Evolutionary conservation across 1,139 yeast species (phyloP).

Genomic region (Magnusiomyces suaveolens): DNA sequence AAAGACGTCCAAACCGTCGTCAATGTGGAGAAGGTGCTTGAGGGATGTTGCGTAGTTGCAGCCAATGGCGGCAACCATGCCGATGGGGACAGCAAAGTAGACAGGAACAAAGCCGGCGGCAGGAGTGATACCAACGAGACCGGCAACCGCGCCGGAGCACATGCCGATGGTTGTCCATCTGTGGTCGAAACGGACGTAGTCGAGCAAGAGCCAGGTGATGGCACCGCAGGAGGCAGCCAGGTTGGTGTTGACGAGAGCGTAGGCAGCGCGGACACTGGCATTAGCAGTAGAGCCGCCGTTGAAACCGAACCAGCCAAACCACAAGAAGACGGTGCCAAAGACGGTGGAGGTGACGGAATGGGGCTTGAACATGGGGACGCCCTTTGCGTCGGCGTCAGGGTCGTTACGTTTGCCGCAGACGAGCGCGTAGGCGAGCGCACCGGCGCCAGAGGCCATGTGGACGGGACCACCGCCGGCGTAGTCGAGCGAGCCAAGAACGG

Average conservation of each 20-base stretch:
- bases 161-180: conserved; percentile 94
- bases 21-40: conserved; percentile 63
- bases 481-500: conserved; percentile 72
- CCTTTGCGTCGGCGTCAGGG: conserved; percentile 40
- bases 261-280: conserved; percentile 84
- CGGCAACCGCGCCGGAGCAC: conserved; percentile 89
- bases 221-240: conserved; percentile 90
- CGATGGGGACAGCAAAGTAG: conserved; percentile 77
- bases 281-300: conserved; percentile 96
- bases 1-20: conserved; percentile 93
- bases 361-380: conserved; percentile 81
- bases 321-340: conserved; percentile 85
- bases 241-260: conserved; percentile 86
- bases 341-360: conserved; percentile 84
- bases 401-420: conserved; percentile 86
- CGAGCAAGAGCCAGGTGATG: conserved; percentile 85
- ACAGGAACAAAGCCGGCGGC: conserved; percentile 95
- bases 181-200: conserved; percentile 77
- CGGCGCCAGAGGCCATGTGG: conserved; percentile 88
- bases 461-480: conserved; percentile 99
- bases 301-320: conserved; percentile 99
- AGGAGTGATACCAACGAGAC: conserved; percentile 92
- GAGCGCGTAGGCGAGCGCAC: conserved; percentile 87
- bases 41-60: conserved; percentile 81
- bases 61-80: conserved; percentile 64